Evolutionary conservation across 2,329 filamentous ascomycete species (phyloP), one percentile per base, ranked within the genome.

Genomic region (Fusarium sp.): DNA sequence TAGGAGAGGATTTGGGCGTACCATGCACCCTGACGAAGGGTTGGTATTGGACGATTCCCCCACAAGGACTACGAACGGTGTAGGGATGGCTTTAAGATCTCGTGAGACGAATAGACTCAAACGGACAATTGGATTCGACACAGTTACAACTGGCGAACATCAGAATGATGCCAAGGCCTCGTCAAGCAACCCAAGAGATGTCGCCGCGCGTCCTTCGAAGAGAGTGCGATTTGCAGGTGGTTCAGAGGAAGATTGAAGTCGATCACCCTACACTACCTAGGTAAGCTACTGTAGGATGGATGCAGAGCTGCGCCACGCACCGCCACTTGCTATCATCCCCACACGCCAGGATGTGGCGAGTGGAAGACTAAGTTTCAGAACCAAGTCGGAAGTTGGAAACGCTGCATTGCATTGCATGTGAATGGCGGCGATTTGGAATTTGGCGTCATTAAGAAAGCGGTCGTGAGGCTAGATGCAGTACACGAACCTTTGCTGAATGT

Each of bases 1-100:
- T 59, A 83, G 85, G 0, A 78, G 82, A 62, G 85, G 82, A 5
- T 85, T 86, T 59, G 85, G 84, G 9, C 73, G 65, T 25, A 61
- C 67, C 7, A 58, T 79, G 16, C 77, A 85, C 45, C 82, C 84
- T 0, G 84, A 87, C 45, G 84, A 86, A 24, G 85, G 81, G 15
- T 73, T 86, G 40, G 69, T 84, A 29, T 60, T 78, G 47, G 69
- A 72, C 8, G 77, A 78, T 32, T 54, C 58, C 46, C 65, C 49
- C 29, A 65, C 65, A 40, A 66, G 30, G 40, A 66, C 12, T 40
- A 53, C 66, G 30, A 49, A 27, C 40, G 48, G 44, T 58, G 56
- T 55, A 54, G 55, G 30, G 49, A 54, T 64, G 29, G 16, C 40
- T 32, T 44, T 48, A 10, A 48, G 57, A 41, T 45, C 62, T 63